Conservation (phyloP, 169 alveolate genomes). For the Perkinsus chesapeaki region DNA sequence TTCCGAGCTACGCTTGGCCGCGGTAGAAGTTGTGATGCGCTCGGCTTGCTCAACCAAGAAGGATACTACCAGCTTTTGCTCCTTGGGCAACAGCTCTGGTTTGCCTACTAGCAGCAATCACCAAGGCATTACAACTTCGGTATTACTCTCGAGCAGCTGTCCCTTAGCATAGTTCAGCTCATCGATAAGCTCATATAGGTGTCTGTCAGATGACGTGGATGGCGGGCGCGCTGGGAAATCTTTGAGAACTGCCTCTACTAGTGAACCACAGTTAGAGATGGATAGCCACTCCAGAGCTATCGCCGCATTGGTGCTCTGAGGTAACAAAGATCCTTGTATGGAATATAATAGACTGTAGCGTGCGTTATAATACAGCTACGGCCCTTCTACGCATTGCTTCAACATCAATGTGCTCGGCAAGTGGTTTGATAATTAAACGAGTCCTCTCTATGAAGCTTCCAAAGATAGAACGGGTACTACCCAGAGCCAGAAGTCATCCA, state of each 20-base stretch:
- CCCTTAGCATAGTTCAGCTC: not conserved
- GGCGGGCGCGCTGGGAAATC: not conserved
- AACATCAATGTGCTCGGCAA: too few relatives aligned
- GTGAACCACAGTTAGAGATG: not conserved
- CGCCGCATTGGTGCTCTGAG: not conserved
- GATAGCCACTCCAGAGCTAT: not conserved
- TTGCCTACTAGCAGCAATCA: not conserved
- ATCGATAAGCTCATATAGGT: not conserved
- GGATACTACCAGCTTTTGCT: not conserved
- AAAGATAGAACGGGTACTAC: too few relatives aligned
- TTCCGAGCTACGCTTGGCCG: not conserved
- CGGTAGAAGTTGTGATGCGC: not conserved
- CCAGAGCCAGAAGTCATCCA: not conserved
- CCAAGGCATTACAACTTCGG: not conserved
- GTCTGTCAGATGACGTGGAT: not conserved
- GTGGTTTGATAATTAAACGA: too few relatives aligned
- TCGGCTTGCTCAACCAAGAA: not conserved
- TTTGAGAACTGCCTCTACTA: not conserved
- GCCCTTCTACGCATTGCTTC: too few relatives aligned
- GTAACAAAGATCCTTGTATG: too few relatives aligned
- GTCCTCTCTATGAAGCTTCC: too few relatives aligned
- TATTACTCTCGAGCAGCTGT: not conserved
- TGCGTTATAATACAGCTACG: too few relatives aligned
- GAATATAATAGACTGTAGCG: too few relatives aligned
- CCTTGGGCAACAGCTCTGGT: not conserved